These are phyloP conservation scores for Tolypocladium guangdongense DNA, from an alignment of 2,329 filamentous ascomycete genomes.

Conservation along the genomic window DNA sequence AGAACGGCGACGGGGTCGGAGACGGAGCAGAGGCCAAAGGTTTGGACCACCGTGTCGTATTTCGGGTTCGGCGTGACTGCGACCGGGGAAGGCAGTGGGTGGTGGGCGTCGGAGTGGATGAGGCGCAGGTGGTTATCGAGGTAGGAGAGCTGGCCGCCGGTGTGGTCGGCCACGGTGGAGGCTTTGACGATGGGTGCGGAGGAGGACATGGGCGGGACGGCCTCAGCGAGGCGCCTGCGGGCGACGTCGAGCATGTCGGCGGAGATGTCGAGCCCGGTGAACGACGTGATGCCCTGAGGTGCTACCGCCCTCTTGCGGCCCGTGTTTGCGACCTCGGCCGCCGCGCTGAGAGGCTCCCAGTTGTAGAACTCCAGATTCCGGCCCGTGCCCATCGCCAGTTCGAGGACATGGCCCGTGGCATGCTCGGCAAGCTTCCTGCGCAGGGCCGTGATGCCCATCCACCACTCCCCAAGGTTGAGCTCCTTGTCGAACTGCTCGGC, in stretches of 20 bases:
- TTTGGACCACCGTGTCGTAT: constrained; percentile 55
- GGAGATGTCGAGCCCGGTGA: constrained; percentile 52
- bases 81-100: constrained; percentile 27
- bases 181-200: constrained; percentile 20
- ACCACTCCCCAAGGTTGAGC: constrained; percentile 45
- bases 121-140: constrained; percentile 33
- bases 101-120: constrained; percentile 36
- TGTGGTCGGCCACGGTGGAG: constrained; percentile 21
- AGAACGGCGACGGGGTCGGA: constrained; percentile 43
- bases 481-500: constrained; percentile 47
- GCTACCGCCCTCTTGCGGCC: constrained; percentile 6
- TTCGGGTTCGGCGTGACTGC: constrained; percentile 25
- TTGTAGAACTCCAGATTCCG: constrained; percentile 49
- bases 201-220: constrained; percentile 27
- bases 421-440: constrained; percentile 35
- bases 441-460: constrained; percentile 43
- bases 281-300: constrained; percentile 32
- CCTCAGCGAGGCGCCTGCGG: constrained; percentile 35
- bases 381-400: constrained; percentile 52
- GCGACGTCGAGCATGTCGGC: constrained; percentile 49
- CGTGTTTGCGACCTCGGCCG: constrained; percentile 6
- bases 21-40: constrained; percentile 55
- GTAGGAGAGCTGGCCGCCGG: constrained; percentile 26
- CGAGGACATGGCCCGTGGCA: constrained; percentile 47
- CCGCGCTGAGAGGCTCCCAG: constrained; percentile 33